These are phyloP conservation scores for Aegilops umbellulata DNA, from an alignment of 176 grass and related monocot species.

Conservation along the genomic window DNA sequence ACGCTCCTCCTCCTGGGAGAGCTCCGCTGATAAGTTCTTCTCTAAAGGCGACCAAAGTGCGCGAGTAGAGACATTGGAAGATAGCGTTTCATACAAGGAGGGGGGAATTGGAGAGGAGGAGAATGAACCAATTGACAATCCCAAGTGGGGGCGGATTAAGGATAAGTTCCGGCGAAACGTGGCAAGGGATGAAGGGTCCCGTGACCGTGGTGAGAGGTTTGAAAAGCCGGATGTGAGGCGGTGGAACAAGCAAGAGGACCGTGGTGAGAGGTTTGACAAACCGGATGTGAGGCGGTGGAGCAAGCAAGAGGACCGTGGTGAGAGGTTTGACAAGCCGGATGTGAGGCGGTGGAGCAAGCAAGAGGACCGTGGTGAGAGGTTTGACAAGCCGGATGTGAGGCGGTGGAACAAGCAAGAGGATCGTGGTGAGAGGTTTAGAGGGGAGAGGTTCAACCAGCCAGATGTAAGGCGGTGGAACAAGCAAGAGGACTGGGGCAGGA, in stretches of 20 bases:
- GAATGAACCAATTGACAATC: conserved; percentile 47
- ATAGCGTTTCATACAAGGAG: conserved; percentile 17
- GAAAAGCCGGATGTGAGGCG: conserved; percentile 49
- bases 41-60: conserved; percentile 39
- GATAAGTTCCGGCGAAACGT: conserved; percentile 36
- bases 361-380: conserved; percentile 65
- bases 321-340: conserved; percentile 40
- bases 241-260: conserved; percentile 72
- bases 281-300: conserved; percentile 55
- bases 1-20: conserved; percentile 80
- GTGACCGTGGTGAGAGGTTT: conserved; percentile 30
- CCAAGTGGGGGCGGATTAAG: conserved; percentile 59
- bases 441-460: conserved; percentile 46
- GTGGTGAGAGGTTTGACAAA: conserved; percentile 19
- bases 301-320: conserved; percentile 51
- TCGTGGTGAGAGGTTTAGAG: conserved; percentile 51
- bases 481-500: conserved; percentile 82
- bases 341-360: conserved; percentile 68
- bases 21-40: conserved; percentile 72
- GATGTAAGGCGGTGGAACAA: conserved; percentile 67
- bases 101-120: conserved; percentile 28
- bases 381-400: conserved; percentile 39
- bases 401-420: conserved; percentile 75
- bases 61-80: conserved; percentile 12
- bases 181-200: conserved; percentile 33